Base-by-base conservation (phyloP, 495 filamentous ascomycete genomes). In the Pyrenopolyporus hunteri region DNA sequence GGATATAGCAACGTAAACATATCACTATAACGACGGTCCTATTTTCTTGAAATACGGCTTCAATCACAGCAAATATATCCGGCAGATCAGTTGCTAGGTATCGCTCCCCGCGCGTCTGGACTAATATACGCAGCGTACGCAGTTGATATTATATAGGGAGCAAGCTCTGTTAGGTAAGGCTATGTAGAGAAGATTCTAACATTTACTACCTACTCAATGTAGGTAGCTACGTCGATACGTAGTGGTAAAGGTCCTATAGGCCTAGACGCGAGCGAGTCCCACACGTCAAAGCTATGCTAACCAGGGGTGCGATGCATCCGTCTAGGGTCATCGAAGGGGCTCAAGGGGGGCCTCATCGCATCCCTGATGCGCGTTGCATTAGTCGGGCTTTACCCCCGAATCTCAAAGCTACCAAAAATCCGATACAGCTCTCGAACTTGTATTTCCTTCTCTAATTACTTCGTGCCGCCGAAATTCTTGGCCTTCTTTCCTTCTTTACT, bases 301-400 rank as follows among this genome's bases (percentile, higher is more conserved):
- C 36, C 55, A 59, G 48, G 54, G 60, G 13, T 43, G 33, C 16
- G 26, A 29, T 43, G 33, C 16, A 20, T 28, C 31, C 22, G 43
- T 54, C 56, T 33, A 45, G 68, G 73, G 74, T 55, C 23, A 50
- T 59, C 28, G 50, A 73, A 55, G 66, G 40, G 61, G 60, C 35
- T 64, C 56, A 42, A n/a, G n/a, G 37, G 37, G 37, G 37, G 16
- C 17, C 58, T 64, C 71, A 70, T 72, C 69, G 65, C 73, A 67
- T 66, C 68, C 71, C 59, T 70, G 70, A 70, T 67, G 67, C 67
- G 65, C 66, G 65, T 68, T 71, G 63, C 56, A 61, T 47, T 52
- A 61, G 35, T 52, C 49, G 47, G 32, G 64, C 60, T 57, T 57
- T 59, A 52, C 47, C 66, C 46, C 44, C 47, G 52, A 66, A 66